Conservation (phyloP, 495 filamentous ascomycete genomes). For the Lasiosphaeria miniovina region DNA sequence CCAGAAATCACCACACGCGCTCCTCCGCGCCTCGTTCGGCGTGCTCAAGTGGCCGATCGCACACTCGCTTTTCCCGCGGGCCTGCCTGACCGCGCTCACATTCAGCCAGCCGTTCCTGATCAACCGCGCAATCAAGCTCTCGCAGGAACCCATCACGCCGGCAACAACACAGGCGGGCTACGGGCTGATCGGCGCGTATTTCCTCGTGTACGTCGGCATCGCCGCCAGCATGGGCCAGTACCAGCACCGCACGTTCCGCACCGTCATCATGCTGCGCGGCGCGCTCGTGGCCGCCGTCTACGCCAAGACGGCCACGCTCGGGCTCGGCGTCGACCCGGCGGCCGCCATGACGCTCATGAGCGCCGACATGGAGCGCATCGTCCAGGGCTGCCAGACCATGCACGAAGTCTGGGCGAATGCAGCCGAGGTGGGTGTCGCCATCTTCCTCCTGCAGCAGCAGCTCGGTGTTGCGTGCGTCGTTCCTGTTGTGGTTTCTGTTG, state of each 20-base stretch:
- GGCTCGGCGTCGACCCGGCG: slow-evolving; percentile 45
- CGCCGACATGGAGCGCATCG: slow-evolving; percentile 43
- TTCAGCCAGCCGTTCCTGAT: slow-evolving; percentile 66
- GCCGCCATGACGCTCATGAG: slow-evolving; percentile 63
- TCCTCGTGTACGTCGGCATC: slow-evolving; percentile 59
- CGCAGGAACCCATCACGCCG: slow-evolving; percentile 25
- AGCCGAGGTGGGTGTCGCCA: slow-evolving; percentile 24
- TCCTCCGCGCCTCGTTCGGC: slow-evolving; percentile 41
- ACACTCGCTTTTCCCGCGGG: slow-evolving; percentile 49
- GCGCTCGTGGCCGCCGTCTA: slow-evolving; percentile 58
- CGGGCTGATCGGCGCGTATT: slow-evolving; percentile 63
- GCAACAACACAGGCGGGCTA: slow-evolving; percentile 46
- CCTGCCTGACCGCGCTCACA: slow-evolving; percentile 55
- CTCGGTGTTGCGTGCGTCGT: slow-evolving; percentile 51
- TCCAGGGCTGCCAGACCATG: slow-evolving; percentile 32
- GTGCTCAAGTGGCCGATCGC: slow-evolving; percentile 49
- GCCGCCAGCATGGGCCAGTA: slow-evolving; percentile 55
- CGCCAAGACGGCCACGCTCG: slow-evolving; percentile 48
- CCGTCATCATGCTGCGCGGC: slow-evolving; percentile 60
- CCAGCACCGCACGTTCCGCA: slow-evolving; percentile 55
- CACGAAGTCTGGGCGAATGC: slow-evolving; percentile 40
- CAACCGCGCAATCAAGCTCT: slow-evolving; percentile 47
- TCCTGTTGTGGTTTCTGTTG: slow-evolving; percentile 51
- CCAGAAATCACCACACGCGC: slow-evolving; percentile 33
- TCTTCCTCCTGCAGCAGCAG: slow-evolving; percentile 55